These are phyloP conservation scores for Albugo laibachii DNA, from an alignment of 352 stramenopile species.

Conservation along the genomic window DNA sequence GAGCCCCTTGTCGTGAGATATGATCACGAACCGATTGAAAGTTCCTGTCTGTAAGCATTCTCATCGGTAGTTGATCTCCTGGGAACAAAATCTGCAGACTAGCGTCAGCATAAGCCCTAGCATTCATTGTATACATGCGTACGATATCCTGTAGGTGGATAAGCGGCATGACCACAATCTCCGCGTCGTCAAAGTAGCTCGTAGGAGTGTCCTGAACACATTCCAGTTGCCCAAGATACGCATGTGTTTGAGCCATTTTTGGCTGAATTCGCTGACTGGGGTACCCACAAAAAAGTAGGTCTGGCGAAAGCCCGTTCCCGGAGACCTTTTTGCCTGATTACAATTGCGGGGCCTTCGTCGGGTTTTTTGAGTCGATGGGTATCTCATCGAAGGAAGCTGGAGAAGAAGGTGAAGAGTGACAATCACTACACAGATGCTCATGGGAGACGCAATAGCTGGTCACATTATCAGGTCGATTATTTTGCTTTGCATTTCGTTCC, in stretches of 20 bases:
- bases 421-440: no score
- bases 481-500: conserved; percentile 13
- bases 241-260: conserved; percentile 15
- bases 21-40: conserved; percentile 24
- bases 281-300: no score
- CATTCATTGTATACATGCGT: conserved; percentile 2
- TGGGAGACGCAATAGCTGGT: no score
- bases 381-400: no score
- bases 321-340: no score
- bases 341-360: no score
- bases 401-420: no score
- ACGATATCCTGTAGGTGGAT: conserved; percentile 62
- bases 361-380: no score
- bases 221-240: conserved; percentile 57
- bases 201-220: conserved; percentile 23
- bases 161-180: conserved; percentile 34
- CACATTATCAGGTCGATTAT: no score
- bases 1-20: conserved; percentile 17
- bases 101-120: not conserved
- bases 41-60: conserved; percentile 39
- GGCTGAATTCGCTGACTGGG: not conserved
- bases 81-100: conserved; percentile 52
- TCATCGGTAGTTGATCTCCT: conserved; percentile 49
- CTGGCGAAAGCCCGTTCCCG: no score
- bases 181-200: conserved; percentile 25